Evolutionary conservation across 805 yeast species (phyloP).

Genomic region (Barnettozyma salicaria): DNA sequence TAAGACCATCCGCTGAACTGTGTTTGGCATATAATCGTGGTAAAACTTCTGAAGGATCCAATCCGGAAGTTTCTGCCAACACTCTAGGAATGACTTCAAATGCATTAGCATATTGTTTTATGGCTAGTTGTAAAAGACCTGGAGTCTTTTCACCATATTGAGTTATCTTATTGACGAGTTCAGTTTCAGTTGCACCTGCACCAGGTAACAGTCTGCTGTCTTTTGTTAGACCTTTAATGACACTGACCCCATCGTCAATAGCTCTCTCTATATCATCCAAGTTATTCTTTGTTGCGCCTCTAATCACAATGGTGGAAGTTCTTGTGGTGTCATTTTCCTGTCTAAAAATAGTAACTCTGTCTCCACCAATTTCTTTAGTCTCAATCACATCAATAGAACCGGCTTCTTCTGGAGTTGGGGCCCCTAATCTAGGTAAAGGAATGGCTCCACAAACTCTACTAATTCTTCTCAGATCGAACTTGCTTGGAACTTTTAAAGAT

Average conservation of each 20-base stretch:
- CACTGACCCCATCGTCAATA: slow-evolving; percentile 92
- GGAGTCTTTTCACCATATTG: slow-evolving; percentile 91
- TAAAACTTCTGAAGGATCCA: slow-evolving; percentile 83
- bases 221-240: slow-evolving; percentile 82
- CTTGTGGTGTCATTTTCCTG: slow-evolving; percentile 61
- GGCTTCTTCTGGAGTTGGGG: slow-evolving; percentile 92
- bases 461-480: slow-evolving; percentile 88
- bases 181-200: slow-evolving; percentile 94
- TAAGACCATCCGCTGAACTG: slow-evolving; percentile 39
- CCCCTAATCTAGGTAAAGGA: slow-evolving; percentile 88
- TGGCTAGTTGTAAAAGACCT: slow-evolving; percentile 87
- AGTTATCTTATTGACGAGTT: slow-evolving; percentile 71
- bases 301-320: slow-evolving; percentile 86
- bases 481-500: slow-evolving; percentile 85
- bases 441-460: slow-evolving; percentile 97
- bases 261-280: slow-evolving; percentile 96
- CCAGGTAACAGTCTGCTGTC: slow-evolving; percentile 84
- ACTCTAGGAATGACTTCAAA: slow-evolving; percentile 93
- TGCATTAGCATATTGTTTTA: slow-evolving; percentile 88
- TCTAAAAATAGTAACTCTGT: slow-evolving; percentile 88
- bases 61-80: slow-evolving; percentile 89
- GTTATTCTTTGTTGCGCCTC: slow-evolving; percentile 95
- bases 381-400: slow-evolving; percentile 85
- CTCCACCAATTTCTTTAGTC: slow-evolving; percentile 94
- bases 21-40: slow-evolving; percentile 88